Conservation (phyloP, 2,329 filamentous ascomycete genomes). For the Macrophomina pseudophaseolina region DNA sequence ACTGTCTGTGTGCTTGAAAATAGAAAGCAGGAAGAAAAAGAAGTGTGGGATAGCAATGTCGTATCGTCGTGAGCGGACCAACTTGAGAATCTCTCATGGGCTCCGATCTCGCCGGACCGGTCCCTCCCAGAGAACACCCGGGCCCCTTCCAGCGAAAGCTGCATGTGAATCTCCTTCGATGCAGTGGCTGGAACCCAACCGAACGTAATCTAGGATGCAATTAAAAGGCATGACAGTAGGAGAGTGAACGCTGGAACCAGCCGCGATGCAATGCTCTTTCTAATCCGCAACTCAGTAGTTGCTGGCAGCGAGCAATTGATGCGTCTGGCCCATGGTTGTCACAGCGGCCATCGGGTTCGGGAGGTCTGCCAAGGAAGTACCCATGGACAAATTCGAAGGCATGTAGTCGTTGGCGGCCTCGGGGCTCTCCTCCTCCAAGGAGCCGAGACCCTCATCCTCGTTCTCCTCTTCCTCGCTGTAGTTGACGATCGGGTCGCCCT, state of each 20-base stretch:
- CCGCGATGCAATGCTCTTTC: slow-evolving; percentile 20
- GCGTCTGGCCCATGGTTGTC: slow-evolving; percentile 49
- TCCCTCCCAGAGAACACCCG: slow-evolving; percentile 18
- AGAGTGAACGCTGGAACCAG: slow-evolving; percentile 22
- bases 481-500: slow-evolving; percentile 67
- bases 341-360: slow-evolving; percentile 38
- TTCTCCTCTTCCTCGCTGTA: slow-evolving; percentile 85
- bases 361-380: slow-evolving; percentile 42
- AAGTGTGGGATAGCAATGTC: slow-evolving; percentile 19
- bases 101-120: slow-evolving; percentile 19
- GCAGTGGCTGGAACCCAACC: slow-evolving; percentile 19
- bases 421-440: slow-evolving; percentile 80
- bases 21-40: not conserved
- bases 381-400: slow-evolving; percentile 38
- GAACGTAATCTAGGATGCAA: slow-evolving; percentile 25
- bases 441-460: slow-evolving; percentile 82
- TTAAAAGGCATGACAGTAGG: slow-evolving; percentile 22
- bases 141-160: slow-evolving; percentile 15
- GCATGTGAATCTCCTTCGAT: slow-evolving; percentile 20
- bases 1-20: slow-evolving; percentile 11
- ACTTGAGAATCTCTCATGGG: slow-evolving; percentile 3
- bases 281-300: slow-evolving; percentile 44
- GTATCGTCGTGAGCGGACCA: slow-evolving; percentile 24
- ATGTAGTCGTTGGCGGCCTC: slow-evolving; percentile 71
- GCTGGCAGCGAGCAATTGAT: slow-evolving; percentile 50